Evolutionary conservation across 169 alveolate genomes (phyloP), one percentile per base, ranked within the genome.

Genomic region (Neospora caninum): DNA sequence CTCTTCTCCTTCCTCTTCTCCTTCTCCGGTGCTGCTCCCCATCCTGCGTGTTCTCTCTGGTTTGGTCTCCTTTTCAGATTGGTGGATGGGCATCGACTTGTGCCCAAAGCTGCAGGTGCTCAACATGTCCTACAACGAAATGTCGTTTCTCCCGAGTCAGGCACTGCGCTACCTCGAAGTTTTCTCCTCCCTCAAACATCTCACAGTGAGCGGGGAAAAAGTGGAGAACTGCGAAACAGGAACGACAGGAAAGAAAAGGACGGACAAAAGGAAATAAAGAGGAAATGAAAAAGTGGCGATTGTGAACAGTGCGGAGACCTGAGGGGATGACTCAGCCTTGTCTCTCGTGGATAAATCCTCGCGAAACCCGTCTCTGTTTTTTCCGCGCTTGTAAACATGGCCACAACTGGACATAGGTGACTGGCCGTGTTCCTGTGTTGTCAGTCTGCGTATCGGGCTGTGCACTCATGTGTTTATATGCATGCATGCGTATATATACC

Each of bases 71-170:
- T 20, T 67, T 42, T 4, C 64, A 82, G 89, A 82, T 31, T 82
- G 89, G 89, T 82, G 89, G 89, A 13, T 18, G 7, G 89, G 89
- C 38, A 82, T 82, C 64, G 89, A 82, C 69, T 38, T 4, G 89
- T 82, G 89, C 41, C 89, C 89, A 34, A 92, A 92, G 53, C 38
- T 92, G 70, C 94, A 87, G 54, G 92, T 39, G 45, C 45, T 92
- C 38, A 88, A 82, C 88, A n/a, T 92, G 86, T 80, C 94, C 42
- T 58, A 82, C 92, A 92, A 92, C 87, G 31, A 39, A 9, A 92
- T 92, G 70, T 41, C 53, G 64, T 80, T 88, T 67, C 92, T 83
- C 27, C 94, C 94, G 0, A 69, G 89, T 6, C 70, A 92, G 36
- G 92, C 87, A 0, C 64, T 92, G 16, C 53, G 22, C 69, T 80